These are phyloP conservation scores for Yamadazyma ubonensis DNA, from an alignment of 805 yeast species.

Conservation along the genomic window DNA sequence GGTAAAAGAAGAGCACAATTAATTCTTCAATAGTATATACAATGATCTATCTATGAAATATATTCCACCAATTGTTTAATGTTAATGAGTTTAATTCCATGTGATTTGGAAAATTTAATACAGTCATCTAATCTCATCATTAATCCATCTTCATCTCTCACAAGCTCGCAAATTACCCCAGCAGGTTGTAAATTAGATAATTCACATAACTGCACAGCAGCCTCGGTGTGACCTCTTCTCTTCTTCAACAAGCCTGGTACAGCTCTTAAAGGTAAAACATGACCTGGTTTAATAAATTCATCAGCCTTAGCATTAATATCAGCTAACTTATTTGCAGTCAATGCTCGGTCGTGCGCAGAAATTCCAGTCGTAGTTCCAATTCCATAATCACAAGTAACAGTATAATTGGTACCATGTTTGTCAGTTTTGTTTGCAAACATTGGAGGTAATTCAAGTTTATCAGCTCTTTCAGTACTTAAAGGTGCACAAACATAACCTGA, in stretches of 20 bases:
- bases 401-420: constrained; percentile 95
- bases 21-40: constrained; percentile 31
- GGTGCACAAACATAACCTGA: constrained; percentile 96
- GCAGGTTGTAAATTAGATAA: constrained; percentile 81
- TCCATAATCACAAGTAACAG: constrained; percentile 82
- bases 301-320: constrained; percentile 51
- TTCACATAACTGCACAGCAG: constrained; percentile 83
- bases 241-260: constrained; percentile 74
- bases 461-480: constrained; percentile 72
- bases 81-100: constrained; percentile 67
- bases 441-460: constrained; percentile 72
- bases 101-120: constrained; percentile 59
- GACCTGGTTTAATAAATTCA: constrained; percentile 91
- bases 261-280: constrained; percentile 89
- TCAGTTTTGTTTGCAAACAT: constrained; percentile 68
- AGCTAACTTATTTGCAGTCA: constrained; percentile 75
- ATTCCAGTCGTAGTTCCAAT: constrained; percentile 97
- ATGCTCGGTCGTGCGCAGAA: constrained; percentile 88
- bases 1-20: constrained; percentile 92
- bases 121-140: constrained; percentile 96
- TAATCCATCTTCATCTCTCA: constrained; percentile 86
- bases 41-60: constrained; percentile 4
- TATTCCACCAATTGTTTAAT: constrained; percentile 66
- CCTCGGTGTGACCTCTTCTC: constrained; percentile 97
- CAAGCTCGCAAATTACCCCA: constrained; percentile 91